These are phyloP conservation scores for Allantophomopsis lycopodina DNA, from an alignment of 2,329 filamentous ascomycete genomes.

Conservation along the genomic window DNA sequence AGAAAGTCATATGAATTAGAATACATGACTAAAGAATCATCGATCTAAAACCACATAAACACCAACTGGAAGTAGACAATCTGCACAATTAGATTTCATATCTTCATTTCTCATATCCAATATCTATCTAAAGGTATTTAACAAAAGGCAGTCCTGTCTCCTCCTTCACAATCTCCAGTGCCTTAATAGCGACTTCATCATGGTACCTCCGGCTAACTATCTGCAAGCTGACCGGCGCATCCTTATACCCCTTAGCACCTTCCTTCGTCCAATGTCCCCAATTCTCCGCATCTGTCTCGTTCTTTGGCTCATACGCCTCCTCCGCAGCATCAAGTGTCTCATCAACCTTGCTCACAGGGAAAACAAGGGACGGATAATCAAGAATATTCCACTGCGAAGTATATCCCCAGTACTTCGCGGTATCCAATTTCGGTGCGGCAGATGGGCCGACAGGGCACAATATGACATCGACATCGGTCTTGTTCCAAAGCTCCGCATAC, in stretches of 20 bases:
- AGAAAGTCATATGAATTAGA: no score
- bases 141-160: constrained; percentile 18
- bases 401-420: constrained; percentile 47
- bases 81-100: no score
- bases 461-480: constrained; percentile 39
- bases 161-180: constrained; percentile 18
- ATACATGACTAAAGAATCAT: no score
- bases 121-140: constrained; percentile 8
- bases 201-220: constrained; percentile 22
- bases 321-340: constrained; percentile 11
- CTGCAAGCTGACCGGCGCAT: constrained; percentile 26
- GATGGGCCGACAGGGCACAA: constrained; percentile 44
- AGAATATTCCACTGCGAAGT: constrained; percentile 56
- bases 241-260: constrained; percentile 21
- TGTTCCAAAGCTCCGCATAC: constrained; percentile 11
- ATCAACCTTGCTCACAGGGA: constrained; percentile 34
- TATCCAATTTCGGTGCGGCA: constrained; percentile 33
- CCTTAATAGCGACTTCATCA: constrained; percentile 22
- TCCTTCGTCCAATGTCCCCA: constrained; percentile 20
- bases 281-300: constrained; percentile 18
- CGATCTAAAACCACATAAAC: no score
- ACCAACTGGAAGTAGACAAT: no score
- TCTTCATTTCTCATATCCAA: no score
- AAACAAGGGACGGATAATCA: constrained; percentile 48
- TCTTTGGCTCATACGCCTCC: constrained; percentile 16